Evolutionary conservation across 2,329 filamentous ascomycete genomes (phyloP).

Genomic region (Alternaria dauci): DNA sequence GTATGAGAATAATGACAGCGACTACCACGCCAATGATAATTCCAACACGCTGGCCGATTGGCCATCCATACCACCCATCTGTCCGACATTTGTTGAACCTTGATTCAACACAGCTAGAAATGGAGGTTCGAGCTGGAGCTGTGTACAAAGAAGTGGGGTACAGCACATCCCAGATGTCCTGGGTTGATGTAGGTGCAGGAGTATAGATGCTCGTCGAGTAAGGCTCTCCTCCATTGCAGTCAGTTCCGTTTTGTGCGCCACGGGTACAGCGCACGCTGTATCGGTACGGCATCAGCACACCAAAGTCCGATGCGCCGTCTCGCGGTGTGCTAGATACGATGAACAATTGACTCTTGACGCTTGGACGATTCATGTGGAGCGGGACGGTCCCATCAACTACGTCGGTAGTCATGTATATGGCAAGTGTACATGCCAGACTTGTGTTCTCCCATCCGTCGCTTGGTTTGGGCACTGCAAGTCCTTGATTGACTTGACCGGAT

Average conservation of each 20-base stretch:
- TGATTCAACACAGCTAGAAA: neutral
- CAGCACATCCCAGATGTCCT: neutral
- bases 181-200: neutral
- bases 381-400: neutral
- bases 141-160: neutral
- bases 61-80: conserved; percentile 1
- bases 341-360: neutral
- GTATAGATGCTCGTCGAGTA: neutral
- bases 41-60: neutral
- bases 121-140: neutral
- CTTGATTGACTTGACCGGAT: neutral
- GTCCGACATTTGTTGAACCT: neutral
- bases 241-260: neutral
- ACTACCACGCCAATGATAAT: neutral
- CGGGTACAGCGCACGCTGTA: neutral
- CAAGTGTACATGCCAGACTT: conserved; percentile 5
- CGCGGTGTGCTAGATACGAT: neutral
- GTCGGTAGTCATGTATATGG: neutral
- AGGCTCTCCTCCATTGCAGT: neutral
- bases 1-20: neutral
- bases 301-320: neutral
- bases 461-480: neutral
- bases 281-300: neutral
- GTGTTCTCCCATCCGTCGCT: neutral
- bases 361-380: neutral